phyloP scores from a whole-genome alignment of 306 rosid species.

The Begonia masoniana region DNA sequence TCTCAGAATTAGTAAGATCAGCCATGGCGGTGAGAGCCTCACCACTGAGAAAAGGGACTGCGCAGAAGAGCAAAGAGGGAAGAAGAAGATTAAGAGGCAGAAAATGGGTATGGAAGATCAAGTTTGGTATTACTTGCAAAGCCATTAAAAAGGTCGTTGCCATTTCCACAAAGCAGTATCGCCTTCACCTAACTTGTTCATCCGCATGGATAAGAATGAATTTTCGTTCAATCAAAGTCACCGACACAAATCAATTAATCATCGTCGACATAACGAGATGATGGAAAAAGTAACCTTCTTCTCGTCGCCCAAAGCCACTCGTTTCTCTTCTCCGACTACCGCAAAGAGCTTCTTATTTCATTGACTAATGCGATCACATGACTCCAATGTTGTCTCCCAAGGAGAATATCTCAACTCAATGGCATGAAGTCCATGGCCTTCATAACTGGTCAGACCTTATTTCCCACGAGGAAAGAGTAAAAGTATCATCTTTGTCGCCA shows the following conservation, averaged over 20 bases:
- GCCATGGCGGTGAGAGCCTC: background rate
- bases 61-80: conserved; percentile 4
- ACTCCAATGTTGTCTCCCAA: conserved; percentile 45
- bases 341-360: too few relatives aligned
- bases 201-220: background rate
- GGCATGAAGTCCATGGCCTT: conserved; percentile 45
- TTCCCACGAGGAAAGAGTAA: too few relatives aligned
- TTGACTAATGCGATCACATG: conserved; percentile 7
- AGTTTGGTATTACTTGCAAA: background rate
- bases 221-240: background rate
- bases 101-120: conserved; percentile 8
- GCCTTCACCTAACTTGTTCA: conserved; percentile 5
- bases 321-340: conserved; percentile 13
- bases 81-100: conserved; percentile 1
- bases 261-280: background rate
- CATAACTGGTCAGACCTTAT: conserved; percentile 26
- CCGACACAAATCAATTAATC: background rate
- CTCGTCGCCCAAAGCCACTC: background rate
- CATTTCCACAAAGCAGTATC: too few relatives aligned
- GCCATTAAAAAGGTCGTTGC: background rate
- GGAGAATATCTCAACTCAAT: conserved; percentile 30
- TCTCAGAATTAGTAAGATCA: background rate
- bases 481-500: too few relatives aligned
- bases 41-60: background rate
- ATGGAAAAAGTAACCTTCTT: background rate